Evolutionary conservation across 2,329 filamentous ascomycete species (phyloP), one percentile per base, ranked within the genome.

Genomic region (Myriosclerotinia scirpicola): DNA sequence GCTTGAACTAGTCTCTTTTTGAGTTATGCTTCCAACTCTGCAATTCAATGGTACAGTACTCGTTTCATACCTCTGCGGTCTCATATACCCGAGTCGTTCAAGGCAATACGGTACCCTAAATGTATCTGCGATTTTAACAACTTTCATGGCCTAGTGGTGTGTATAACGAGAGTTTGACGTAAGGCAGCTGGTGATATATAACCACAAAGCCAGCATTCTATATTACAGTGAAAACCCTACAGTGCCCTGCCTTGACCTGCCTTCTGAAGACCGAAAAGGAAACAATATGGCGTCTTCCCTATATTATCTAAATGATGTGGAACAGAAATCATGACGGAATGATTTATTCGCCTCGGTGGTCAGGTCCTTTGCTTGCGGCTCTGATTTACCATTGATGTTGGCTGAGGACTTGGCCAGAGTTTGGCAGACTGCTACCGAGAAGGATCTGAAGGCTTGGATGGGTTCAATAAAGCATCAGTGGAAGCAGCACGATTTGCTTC

Each of bases 381-480:
- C 58, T 14, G n/a, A 61, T 11, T n/a, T 38, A 22, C 30, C 20
- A 9, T 38, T 38, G 12, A 36, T 58, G 34, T 26, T 40, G 42
- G 40, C 53, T 38, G 62, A 58, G 62, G 15, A 40, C n/a, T 68
- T 46, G 67, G 54, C 70, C 70, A 72, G 22, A 70, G 38, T 48
- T 55, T 68, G 12, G 65, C 62, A 20, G 63, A 73, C 7, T 72
- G 65, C 71, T 71, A 73, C 71, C 71, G 73, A 59, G 72, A 73
- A 56, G 71, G 71, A 8, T 50, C 69, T 17, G 68, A n/a, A 34
- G 65, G 46, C n/a, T 59, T 48, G 20, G 67, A 52, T 22, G 69
- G 59, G 15, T 69, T 67, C 61, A 73, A 56, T 15, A 66, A 64
- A 42, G 69, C 55, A 38, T 70, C 59, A 20, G 68, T 73, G 42